phyloP scores from a whole-genome alignment of 129 eudicot species.

The Ambrosia trifida region DNA sequence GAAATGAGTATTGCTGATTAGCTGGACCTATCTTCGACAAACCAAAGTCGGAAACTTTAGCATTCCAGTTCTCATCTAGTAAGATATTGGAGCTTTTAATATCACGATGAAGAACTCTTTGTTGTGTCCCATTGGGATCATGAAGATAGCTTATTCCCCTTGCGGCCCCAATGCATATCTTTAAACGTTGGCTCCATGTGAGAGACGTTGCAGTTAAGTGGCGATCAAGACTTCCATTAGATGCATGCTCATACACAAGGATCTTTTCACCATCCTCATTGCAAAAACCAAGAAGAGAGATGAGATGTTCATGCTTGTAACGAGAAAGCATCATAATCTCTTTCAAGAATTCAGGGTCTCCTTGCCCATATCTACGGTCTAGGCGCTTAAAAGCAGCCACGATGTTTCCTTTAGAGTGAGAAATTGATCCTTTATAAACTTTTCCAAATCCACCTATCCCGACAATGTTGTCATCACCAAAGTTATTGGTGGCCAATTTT shows the following conservation, averaged over 20 bases:
- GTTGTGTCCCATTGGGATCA: slow-evolving; percentile 7
- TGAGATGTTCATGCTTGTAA: slow-evolving; percentile 5
- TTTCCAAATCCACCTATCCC: slow-evolving; percentile 19
- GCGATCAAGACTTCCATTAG: slow-evolving; percentile 18
- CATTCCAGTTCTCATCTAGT: not conserved
- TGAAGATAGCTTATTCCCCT: slow-evolving; percentile 9
- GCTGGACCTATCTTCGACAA: not conserved
- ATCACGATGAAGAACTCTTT: not conserved
- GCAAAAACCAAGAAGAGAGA: not conserved
- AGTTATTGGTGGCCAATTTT: not conserved
- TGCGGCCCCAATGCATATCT: slow-evolving; percentile 10
- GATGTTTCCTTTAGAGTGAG: not conserved
- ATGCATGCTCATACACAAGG: not conserved
- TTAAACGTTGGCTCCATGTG: slow-evolving; percentile 16
- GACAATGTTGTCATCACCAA: not conserved
- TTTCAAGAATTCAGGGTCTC: slow-evolving; percentile 11
- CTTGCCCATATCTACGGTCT: slow-evolving; percentile 1
- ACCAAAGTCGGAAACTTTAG: slow-evolving; percentile 4
- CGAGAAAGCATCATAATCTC: slow-evolving; percentile 14
- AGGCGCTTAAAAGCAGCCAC: slow-evolving; percentile 1
- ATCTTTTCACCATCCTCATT: not conserved
- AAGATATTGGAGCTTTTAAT: slow-evolving; percentile 5
- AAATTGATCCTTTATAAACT: slow-evolving; percentile 3
- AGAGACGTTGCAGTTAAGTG: not conserved
- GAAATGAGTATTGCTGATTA: not conserved